These are phyloP conservation scores for Ensete glaucum DNA, from an alignment of 176 grass and related monocot species.

Conservation along the genomic window DNA sequence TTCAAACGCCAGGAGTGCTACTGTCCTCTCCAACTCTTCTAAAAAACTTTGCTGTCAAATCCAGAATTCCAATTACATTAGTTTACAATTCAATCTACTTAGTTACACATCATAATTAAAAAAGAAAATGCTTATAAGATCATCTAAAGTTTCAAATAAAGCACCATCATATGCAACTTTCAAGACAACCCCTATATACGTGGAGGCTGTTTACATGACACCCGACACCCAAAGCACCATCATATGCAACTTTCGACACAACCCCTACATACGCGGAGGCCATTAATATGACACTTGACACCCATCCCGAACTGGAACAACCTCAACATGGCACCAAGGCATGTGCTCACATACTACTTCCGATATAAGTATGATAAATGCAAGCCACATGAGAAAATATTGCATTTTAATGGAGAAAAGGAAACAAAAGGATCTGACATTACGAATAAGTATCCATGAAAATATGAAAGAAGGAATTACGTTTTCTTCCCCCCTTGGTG, in stretches of 20 bases:
- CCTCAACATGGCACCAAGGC: too few species aligned
- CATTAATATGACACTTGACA: too few species aligned
- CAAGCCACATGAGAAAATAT: neutral
- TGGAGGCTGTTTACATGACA: too few species aligned
- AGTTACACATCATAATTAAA: neutral
- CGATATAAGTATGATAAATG: too few species aligned
- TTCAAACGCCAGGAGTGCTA: conserved; percentile 83
- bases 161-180: too few species aligned
- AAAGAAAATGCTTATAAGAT: neutral
- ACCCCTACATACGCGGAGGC: too few species aligned
- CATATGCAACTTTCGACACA: too few species aligned
- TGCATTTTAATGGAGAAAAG: neutral
- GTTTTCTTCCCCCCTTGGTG: conserved; percentile 93
- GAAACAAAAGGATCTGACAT: neutral
- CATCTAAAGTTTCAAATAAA: neutral
- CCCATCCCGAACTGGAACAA: too few species aligned
- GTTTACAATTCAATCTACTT: neutral
- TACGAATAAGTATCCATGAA: neutral
- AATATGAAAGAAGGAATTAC: conserved; percentile 28
- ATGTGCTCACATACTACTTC: too few species aligned
- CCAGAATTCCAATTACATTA: conserved; percentile 4
- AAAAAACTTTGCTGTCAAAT: conserved; percentile 72
- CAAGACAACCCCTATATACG: too few species aligned
- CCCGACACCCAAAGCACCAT: too few species aligned
- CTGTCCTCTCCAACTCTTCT: conserved; percentile 92